Evolutionary conservation across 345 rosid species (phyloP).

Genomic region (Pistacia integerrima): DNA sequence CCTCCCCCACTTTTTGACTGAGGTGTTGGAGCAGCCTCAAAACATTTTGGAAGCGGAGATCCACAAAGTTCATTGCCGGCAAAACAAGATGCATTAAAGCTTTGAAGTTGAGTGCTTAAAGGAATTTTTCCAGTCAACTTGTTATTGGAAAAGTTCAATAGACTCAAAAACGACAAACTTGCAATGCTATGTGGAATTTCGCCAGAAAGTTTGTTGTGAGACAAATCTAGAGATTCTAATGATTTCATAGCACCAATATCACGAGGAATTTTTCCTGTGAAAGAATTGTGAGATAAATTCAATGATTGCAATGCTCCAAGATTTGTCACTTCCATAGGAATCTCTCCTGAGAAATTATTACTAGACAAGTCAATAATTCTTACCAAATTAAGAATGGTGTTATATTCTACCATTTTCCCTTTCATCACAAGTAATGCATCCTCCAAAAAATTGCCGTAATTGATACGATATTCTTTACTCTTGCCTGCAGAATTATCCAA

Average conservation of each 20-base stretch:
- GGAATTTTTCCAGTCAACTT: conserved; percentile 19
- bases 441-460: neutral
- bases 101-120: conserved; percentile 14
- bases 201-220: conserved; percentile 18
- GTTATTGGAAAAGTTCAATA: neutral
- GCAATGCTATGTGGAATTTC: conserved; percentile 22
- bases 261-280: conserved; percentile 18
- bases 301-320: conserved; percentile 23
- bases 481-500: neutral
- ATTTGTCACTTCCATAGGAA: conserved; percentile 20
- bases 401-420: conserved; percentile 27
- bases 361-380: conserved; percentile 26
- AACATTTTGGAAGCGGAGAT: neutral
- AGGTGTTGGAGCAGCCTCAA: too few species aligned
- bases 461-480: neutral
- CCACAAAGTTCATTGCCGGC: neutral
- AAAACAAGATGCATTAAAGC: neutral
- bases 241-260: conserved; percentile 24
- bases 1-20: neutral
- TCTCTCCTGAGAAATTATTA: conserved; percentile 15
- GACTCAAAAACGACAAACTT: conserved; percentile 5
- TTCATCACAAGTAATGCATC: conserved; percentile 20
- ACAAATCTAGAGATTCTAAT: conserved; percentile 24
- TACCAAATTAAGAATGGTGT: conserved; percentile 16
- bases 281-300: conserved; percentile 26